phyloP scores from a whole-genome alignment of 768 basidiomycete species.

The Leccinellum rugosiceps region DNA sequence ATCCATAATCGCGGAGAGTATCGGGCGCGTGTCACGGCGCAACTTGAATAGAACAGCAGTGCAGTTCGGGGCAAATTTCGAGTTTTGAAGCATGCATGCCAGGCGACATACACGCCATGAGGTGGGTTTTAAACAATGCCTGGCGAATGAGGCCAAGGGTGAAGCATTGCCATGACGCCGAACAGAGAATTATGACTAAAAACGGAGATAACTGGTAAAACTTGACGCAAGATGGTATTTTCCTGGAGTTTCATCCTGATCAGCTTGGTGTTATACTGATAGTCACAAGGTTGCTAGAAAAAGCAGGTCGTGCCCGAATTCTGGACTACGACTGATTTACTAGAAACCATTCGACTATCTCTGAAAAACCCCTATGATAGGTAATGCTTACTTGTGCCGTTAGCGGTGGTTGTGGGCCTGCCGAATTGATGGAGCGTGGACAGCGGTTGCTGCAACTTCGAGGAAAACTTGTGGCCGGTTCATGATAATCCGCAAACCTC shows the following conservation, averaged over 20 bases:
- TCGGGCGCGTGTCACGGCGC: slow-evolving; percentile 22
- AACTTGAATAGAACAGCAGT: slow-evolving; percentile 18
- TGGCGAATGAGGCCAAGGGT: slow-evolving; percentile 14
- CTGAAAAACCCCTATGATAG: background rate
- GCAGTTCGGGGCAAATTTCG: slow-evolving; percentile 12
- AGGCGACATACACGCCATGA: slow-evolving; percentile 24
- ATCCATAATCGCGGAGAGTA: slow-evolving; percentile 19
- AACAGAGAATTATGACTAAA: background rate
- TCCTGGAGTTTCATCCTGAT: slow-evolving; percentile 1
- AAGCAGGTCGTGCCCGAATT: background rate
- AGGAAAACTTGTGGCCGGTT: slow-evolving; percentile 27
- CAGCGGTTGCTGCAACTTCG: slow-evolving; percentile 4
- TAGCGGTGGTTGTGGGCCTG: slow-evolving; percentile 3
- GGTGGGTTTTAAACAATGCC: slow-evolving; percentile 15
- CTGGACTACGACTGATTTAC: slow-evolving; percentile 6
- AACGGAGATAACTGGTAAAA: slow-evolving; percentile 11
- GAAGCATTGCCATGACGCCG: slow-evolving; percentile 21
- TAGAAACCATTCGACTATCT: background rate
- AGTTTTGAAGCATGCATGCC: slow-evolving; percentile 20
- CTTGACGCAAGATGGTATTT: slow-evolving; percentile 4
- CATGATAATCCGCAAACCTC: slow-evolving; percentile 15
- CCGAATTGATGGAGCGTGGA: slow-evolving; percentile 6
- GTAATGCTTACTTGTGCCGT: background rate
- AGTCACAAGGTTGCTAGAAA: background rate
- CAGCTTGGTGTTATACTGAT: slow-evolving; percentile 1